Evolutionary conservation across 2,329 filamentous ascomycete genomes (phyloP).

Genomic region (Penicillium capsulatum): DNA sequence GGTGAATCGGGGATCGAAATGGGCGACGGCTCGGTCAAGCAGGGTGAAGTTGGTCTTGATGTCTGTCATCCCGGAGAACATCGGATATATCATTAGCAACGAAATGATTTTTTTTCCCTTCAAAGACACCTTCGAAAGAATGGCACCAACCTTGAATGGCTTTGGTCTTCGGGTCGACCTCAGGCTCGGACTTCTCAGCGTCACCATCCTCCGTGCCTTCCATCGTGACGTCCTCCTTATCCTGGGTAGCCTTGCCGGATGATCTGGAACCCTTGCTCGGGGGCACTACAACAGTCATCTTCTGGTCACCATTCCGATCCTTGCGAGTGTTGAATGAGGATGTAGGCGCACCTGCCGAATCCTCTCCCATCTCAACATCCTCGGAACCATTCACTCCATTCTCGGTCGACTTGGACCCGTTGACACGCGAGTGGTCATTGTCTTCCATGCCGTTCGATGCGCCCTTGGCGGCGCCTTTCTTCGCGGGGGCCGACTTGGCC

Average conservation of each 20-base stretch:
- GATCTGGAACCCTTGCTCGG: slow-evolving; percentile 63
- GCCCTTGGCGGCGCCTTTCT: slow-evolving; percentile 38
- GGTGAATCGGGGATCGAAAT: slow-evolving; percentile 94
- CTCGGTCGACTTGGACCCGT: slow-evolving; percentile 65
- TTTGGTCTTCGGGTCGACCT: slow-evolving; percentile 47
- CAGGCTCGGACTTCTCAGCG: slow-evolving; percentile 44
- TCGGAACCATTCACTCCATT: slow-evolving; percentile 63
- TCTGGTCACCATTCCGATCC: slow-evolving; percentile 67
- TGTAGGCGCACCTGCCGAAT: slow-evolving; percentile 50
- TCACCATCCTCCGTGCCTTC: slow-evolving; percentile 49
- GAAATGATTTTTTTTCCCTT: too few relatives aligned
- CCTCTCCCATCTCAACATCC: slow-evolving; percentile 68
- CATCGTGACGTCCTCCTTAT: slow-evolving; percentile 69
- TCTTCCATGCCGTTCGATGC: slow-evolving; percentile 57
- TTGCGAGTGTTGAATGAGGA: slow-evolving; percentile 56
- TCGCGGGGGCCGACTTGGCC: slow-evolving; percentile 32
- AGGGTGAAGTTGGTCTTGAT: slow-evolving; percentile 92
- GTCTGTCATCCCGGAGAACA: slow-evolving; percentile 52
- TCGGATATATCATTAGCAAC: background rate
- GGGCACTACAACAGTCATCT: slow-evolving; percentile 78
- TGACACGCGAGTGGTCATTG: slow-evolving; percentile 65
- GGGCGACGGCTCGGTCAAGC: slow-evolving; percentile 82
- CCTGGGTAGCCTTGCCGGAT: slow-evolving; percentile 53
- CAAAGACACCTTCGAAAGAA: background rate
- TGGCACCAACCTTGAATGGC: slow-evolving; percentile 45